These are phyloP conservation scores for Candida incommunis DNA, from an alignment of 805 yeast genomes.

Conservation along the genomic window DNA sequence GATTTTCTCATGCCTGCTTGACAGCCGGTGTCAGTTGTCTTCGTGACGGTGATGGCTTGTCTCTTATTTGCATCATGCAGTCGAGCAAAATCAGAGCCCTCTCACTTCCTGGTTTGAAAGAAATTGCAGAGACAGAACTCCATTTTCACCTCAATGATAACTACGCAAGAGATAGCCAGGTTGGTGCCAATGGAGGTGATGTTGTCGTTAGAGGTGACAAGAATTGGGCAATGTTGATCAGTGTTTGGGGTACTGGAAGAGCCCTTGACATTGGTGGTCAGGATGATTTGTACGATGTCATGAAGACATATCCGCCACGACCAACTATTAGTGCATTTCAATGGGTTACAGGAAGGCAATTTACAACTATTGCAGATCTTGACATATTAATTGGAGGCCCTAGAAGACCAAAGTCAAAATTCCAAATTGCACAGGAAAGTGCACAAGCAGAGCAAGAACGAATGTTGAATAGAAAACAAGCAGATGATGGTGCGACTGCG, in stretches of 20 bases:
- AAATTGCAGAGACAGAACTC: constrained; percentile 26
- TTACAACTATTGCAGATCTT: constrained; percentile 47
- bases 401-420: constrained; percentile 41
- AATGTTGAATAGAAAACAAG: neutral
- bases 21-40: constrained; percentile 33
- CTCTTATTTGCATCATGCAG: constrained; percentile 10
- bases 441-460: neutral
- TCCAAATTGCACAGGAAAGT: neutral
- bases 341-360: constrained; percentile 72
- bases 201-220: constrained; percentile 36
- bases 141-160: constrained; percentile 4
- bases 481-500: neutral
- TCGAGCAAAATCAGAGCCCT: constrained; percentile 18
- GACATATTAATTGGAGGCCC: constrained; percentile 61
- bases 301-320: constrained; percentile 55
- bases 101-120: constrained; percentile 51
- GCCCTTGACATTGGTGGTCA: constrained; percentile 17
- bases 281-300: constrained; percentile 58
- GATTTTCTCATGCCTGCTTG: constrained; percentile 36
- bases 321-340: constrained; percentile 70
- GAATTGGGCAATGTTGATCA: constrained; percentile 39
- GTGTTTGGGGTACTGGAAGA: constrained; percentile 32
- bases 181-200: constrained; percentile 25
- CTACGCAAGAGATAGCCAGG: constrained; percentile 27
- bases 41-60: constrained; percentile 5